phyloP scores from a whole-genome alignment of 2,329 filamentous ascomycete genomes.

The Diaporthe citri region DNA sequence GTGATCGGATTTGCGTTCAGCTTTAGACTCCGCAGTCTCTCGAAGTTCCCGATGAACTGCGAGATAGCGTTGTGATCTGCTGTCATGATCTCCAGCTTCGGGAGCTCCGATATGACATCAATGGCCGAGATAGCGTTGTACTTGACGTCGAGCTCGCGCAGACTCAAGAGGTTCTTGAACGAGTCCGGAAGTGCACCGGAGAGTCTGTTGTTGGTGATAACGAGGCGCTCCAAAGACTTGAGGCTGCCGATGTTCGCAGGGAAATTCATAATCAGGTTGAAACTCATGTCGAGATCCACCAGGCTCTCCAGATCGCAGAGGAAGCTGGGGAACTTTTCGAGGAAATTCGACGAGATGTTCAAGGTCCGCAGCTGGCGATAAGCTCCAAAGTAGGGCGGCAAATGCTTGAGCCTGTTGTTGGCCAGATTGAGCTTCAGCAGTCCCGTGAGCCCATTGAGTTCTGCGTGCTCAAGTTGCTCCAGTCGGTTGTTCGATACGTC shows the following conservation, averaged over 20 bases:
- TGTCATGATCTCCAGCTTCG: slow-evolving; percentile 87
- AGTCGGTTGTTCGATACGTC: slow-evolving; percentile 96
- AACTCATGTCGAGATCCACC: slow-evolving; percentile 95
- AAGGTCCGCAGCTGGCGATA: slow-evolving; percentile 85
- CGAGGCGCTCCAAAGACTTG: slow-evolving; percentile 85
- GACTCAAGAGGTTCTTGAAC: slow-evolving; percentile 78
- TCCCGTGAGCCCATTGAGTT: slow-evolving; percentile 79
- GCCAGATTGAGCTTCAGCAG: slow-evolving; percentile 91
- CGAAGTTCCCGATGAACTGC: slow-evolving; percentile 89
- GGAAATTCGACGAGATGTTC: slow-evolving; percentile 93
- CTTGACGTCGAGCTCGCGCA: slow-evolving; percentile 93
- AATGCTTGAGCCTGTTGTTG: slow-evolving; percentile 86
- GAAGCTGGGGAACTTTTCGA: slow-evolving; percentile 87
- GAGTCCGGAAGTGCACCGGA: slow-evolving; percentile 79
- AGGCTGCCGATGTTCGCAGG: slow-evolving; percentile 84
- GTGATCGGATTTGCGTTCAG: slow-evolving; percentile 97
- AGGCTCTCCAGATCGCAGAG: slow-evolving; percentile 85
- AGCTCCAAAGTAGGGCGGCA: slow-evolving; percentile 85
- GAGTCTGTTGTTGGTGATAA: slow-evolving; percentile 95
- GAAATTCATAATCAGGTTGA: slow-evolving; percentile 87
- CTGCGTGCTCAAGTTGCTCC: slow-evolving; percentile 87
- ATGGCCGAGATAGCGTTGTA: slow-evolving; percentile 93
- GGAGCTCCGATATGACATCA: slow-evolving; percentile 85
- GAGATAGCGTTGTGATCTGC: slow-evolving; percentile 95
- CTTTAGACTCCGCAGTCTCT: slow-evolving; percentile 84